Evolutionary conservation across 73 alveolate genomes (phyloP).

Genomic region (Symbiodinium pilosum): DNA sequence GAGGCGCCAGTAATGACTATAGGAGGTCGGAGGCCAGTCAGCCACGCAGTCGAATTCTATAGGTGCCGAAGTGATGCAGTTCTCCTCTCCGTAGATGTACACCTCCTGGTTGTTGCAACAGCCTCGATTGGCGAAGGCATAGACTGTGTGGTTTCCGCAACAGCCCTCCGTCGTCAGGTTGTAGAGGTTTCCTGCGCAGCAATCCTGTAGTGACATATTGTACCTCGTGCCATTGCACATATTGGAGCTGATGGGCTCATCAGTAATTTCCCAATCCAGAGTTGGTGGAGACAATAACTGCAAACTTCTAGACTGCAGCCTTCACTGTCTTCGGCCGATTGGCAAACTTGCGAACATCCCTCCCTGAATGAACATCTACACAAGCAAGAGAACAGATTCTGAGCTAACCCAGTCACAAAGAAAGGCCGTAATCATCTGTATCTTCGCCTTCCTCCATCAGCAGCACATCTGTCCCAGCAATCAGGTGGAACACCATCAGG

Average conservation of each 20-base stretch:
- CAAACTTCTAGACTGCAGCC: neutral
- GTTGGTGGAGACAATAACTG: neutral
- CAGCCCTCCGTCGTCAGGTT: constrained; percentile 4
- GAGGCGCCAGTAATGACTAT: neutral
- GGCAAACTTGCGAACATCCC: neutral
- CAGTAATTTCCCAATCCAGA: neutral
- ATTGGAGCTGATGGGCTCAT: neutral
- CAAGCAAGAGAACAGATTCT: neutral
- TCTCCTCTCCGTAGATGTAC: neutral
- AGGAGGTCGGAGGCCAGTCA: neutral
- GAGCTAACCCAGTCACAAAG: neutral
- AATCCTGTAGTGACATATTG: neutral
- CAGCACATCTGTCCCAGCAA: neutral
- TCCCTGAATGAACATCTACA: neutral
- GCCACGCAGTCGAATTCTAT: neutral
- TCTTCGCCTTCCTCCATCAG: neutral
- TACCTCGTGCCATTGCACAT: neutral
- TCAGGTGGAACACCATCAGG: neutral
- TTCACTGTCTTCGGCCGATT: neutral
- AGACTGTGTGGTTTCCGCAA: neutral
- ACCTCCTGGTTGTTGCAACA: neutral
- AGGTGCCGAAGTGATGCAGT: neutral
- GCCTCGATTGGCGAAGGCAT: neutral
- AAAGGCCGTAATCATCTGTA: neutral
- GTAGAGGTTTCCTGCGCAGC: neutral